Conservation (phyloP, 2,329 filamentous ascomycete species). For the Penicillium brevicompactum region DNA sequence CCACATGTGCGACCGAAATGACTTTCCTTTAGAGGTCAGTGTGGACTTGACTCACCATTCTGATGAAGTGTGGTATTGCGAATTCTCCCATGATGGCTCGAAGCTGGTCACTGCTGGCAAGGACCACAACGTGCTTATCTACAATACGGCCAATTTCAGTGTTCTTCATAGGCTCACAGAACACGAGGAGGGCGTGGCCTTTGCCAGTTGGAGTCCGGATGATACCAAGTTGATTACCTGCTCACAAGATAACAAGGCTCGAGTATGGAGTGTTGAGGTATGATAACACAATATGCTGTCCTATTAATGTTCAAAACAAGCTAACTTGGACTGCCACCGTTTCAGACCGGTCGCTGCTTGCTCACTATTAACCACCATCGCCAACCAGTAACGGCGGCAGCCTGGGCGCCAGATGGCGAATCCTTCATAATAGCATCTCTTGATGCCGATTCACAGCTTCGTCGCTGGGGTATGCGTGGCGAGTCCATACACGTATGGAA, state of each 20-base stretch:
- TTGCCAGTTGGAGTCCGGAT: constrained; percentile 89
- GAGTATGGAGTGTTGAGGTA: constrained; percentile 74
- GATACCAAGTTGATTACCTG: constrained; percentile 85
- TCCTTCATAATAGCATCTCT: constrained; percentile 80
- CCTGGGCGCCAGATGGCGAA: constrained; percentile 80
- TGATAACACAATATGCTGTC: constrained; percentile 10
- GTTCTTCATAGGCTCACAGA: constrained; percentile 64
- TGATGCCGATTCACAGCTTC: constrained; percentile 66
- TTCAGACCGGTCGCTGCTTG: constrained; percentile 64
- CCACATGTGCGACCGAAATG: constrained; percentile 75
- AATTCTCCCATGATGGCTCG: constrained; percentile 85
- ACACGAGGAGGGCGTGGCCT: constrained; percentile 72
- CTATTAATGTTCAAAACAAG: background rate
- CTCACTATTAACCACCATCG: constrained; percentile 69
- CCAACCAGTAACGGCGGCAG: constrained; percentile 85
- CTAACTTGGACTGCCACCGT: constrained; percentile 10
- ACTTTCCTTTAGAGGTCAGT: constrained; percentile 75
- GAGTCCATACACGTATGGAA: constrained; percentile 67
- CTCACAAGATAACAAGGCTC: constrained; percentile 70
- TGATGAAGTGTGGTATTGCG: constrained; percentile 88
- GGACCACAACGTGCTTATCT: constrained; percentile 76
- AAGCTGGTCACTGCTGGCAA: constrained; percentile 80
- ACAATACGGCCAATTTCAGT: constrained; percentile 72
- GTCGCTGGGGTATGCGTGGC: constrained; percentile 69
- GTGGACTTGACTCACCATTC: constrained; percentile 71